Evolutionary conservation across 2,329 filamentous ascomycete species (phyloP).

Genomic region (Cadophora sp.): DNA sequence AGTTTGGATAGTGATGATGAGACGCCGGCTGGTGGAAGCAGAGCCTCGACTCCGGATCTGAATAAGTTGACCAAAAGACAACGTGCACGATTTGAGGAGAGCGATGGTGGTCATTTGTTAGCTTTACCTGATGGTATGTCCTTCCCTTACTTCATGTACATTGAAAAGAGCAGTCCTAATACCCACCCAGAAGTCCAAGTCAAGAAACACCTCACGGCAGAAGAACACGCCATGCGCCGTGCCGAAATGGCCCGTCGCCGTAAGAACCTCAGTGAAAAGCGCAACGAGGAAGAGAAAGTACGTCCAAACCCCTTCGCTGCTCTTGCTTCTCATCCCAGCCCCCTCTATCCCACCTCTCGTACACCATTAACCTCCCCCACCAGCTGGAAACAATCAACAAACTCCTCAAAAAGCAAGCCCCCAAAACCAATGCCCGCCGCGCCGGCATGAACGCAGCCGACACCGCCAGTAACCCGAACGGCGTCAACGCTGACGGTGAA

Average conservation of each 20-base stretch:
- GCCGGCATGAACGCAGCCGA: constrained; percentile 43
- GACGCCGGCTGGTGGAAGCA: constrained; percentile 55
- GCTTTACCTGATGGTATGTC: constrained; percentile 49
- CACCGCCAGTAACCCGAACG: constrained; percentile 31
- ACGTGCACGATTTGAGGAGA: constrained; percentile 62
- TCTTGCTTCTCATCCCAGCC: constrained; percentile 12
- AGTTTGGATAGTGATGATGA: constrained; percentile 45
- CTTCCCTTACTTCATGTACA: neutral
- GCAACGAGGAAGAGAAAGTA: constrained; percentile 81
- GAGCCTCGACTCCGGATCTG: constrained; percentile 65
- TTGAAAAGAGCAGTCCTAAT: constrained; percentile 26
- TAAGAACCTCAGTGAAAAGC: constrained; percentile 77
- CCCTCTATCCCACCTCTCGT: neutral
- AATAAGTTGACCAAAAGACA: constrained; percentile 74
- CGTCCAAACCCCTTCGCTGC: constrained; percentile 8
- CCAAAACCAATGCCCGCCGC: constrained; percentile 67
- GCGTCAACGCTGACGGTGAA: constrained; percentile 55
- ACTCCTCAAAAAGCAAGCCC: constrained; percentile 83
- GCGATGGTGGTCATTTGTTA: constrained; percentile 51
- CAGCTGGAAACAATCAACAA: constrained; percentile 93
- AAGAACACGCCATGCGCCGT: constrained; percentile 75
- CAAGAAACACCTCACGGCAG: constrained; percentile 75
- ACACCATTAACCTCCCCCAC: constrained; percentile 20
- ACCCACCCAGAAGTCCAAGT: constrained; percentile 57
- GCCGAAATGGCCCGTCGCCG: constrained; percentile 76